Evolutionary conservation across 495 filamentous ascomycete species (phyloP), one percentile per base, ranked within the genome.

Genomic region (Aspergillus bertholletiae): DNA sequence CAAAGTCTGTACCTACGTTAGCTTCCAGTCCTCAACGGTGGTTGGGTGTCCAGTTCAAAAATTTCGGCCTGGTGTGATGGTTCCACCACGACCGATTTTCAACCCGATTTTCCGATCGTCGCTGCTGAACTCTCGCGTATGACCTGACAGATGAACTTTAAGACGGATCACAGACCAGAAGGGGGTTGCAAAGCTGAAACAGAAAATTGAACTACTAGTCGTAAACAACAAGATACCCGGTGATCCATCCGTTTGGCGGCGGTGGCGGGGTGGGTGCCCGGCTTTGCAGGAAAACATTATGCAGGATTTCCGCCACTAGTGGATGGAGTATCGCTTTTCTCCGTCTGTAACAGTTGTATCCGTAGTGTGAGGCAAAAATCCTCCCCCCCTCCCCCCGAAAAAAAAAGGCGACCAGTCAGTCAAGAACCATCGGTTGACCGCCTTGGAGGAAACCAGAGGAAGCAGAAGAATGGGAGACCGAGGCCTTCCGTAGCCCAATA

Each of bases 1-100:
- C 54, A 50, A 50, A 56, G 54, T 56, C 37, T 56, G 57, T 59
- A 59, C 57, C 57, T 59, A 59, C 57, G 57, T 59, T 59, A 59
- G 57, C 41, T 37, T 26, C 26, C 12, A 26, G 34, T 27, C 49
- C 49, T 17, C 20, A 51, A 41, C 49, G 49, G 32, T 51, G 49
- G 49, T 51, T 41, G 49, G 49, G 32, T 26, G 15, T n/a, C n/a
- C 7, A 20, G 18, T 20, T 27, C 32, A 51, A 24, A 51, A 51
- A 24, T 41, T 41, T 49, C 15, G 6, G 6, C 28, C 27, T 9
- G 7, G 11, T 32, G n/a, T 9, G 26, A 32, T 47, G 28, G 28
- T 50, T 50, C 32, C 48, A 50, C 48, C 40, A 13, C 30, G 2
- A 32, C 13, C 13, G n/a, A n/a, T 28, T 32, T 32, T 12, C 3